Evolutionary conservation across 192 early-diverging fungal genomes (phyloP).

Genomic region (Dissophora globulifera): DNA sequence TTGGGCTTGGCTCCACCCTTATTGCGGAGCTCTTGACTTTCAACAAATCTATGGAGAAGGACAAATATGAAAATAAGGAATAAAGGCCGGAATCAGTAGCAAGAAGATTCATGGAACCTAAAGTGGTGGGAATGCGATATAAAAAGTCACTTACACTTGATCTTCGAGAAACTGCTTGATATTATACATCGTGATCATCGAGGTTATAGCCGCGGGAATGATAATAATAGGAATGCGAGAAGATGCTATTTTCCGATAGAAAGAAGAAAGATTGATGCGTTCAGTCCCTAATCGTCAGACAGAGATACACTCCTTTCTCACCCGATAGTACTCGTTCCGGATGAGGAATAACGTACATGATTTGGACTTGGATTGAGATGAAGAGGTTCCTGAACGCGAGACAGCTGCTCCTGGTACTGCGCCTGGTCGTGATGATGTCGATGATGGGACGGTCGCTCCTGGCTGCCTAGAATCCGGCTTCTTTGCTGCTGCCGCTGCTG

Average conservation of each 20-base stretch:
- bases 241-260: conserved; percentile 15
- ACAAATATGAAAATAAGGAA: too few species aligned
- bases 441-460: conserved; percentile 8
- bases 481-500: too few species aligned
- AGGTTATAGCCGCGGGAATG: conserved; percentile 86
- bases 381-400: conserved; percentile 41
- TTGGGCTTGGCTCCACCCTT: conserved; percentile 74
- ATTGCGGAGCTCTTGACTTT: conserved; percentile 69
- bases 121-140: too few species aligned
- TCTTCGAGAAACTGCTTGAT: conserved; percentile 85
- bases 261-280: too few species aligned
- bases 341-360: conserved; percentile 20
- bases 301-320: conserved; percentile 8
- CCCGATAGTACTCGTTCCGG: too few species aligned
- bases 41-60: conserved; percentile 75
- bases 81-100: too few species aligned
- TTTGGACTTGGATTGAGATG: conserved; percentile 31
- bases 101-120: too few species aligned
- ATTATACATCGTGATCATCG: conserved; percentile 90
- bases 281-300: too few species aligned
- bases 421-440: conserved; percentile 17
- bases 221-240: conserved; percentile 86
- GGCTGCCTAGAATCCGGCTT: conserved; percentile 35
- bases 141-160: conserved; percentile 64
- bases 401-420: conserved; percentile 4